Base-by-base conservation (phyloP, 352 stramenopile species). In the Peronospora destructor region DNA sequence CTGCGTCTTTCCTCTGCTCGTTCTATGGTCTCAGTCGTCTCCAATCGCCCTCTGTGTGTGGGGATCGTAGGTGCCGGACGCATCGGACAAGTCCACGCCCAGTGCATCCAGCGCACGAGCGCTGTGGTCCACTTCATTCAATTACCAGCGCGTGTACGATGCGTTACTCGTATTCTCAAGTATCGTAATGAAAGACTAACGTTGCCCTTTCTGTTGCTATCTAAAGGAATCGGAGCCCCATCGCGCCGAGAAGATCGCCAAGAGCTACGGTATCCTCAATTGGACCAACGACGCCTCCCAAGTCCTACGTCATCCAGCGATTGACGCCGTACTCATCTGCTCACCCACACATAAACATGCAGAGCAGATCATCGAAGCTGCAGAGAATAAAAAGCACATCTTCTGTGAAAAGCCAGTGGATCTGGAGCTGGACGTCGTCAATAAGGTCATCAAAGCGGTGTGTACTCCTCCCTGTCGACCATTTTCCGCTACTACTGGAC, bases 301-400 rank as follows among this genome's bases (percentile, higher is more conserved):
- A n/a, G 79, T 98, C 8, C 91, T 98, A 52, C 72, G 68, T 8
- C 76, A 97, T 57, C 87, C 90, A 0, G 85, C 96, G 11, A 84
- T 98, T 29, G 90, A 98, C 66, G 94, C 92, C 11, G 90, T 98
- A 10, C 82, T 96, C 75, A 98, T 98, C 71, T 98, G 94, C 66
- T 98, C 92, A 10, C 94, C 94, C 2, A 97, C 87, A 13, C 66
- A 83, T 25, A 89, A 78, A 45, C 94, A 98, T 73, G 94, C 93
- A 11, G 82, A 97, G 56, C 94, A 98, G 73, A 97, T 98, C 61
- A 92, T 96, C 36, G 81, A 88, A 28, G 90, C 84, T 17, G 94
- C 94, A 13, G 78, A 76, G 11, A 78, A 92, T 55, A 85, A 86
- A 39, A 98, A 98, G 65, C 81, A 97, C 61, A 91, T 98, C 36